Conservation (phyloP, 495 filamentous ascomycete genomes). For the Eremomyces bilateralis region DNA sequence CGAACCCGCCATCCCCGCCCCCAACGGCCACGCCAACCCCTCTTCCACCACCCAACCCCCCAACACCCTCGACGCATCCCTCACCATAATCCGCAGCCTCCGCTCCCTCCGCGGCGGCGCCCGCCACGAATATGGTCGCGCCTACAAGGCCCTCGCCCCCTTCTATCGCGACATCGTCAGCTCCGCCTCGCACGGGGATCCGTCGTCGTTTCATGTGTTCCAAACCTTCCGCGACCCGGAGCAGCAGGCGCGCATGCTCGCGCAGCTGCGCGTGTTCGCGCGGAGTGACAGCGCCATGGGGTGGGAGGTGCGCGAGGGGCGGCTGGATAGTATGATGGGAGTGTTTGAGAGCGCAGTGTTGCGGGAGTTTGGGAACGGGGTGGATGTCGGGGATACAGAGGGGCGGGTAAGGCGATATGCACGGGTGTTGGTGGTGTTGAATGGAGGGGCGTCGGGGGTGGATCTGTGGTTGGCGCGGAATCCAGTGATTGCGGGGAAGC, state of each 20-base stretch:
- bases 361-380: slow-evolving; percentile 74
- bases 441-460: slow-evolving; percentile 55
- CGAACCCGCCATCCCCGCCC: slow-evolving; percentile 36
- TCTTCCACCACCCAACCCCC: not conserved
- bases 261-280: slow-evolving; percentile 56
- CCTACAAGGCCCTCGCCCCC: slow-evolving; percentile 70
- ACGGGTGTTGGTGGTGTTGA: slow-evolving; percentile 58
- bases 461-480: slow-evolving; percentile 80
- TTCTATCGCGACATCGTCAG: slow-evolving; percentile 67
- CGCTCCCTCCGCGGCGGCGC: slow-evolving; percentile 72
- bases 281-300: slow-evolving; percentile 59
- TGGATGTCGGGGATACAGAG: slow-evolving; percentile 75
- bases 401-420: slow-evolving; percentile 77
- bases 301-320: slow-evolving; percentile 44
- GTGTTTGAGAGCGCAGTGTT: slow-evolving; percentile 84
- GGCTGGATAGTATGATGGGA: slow-evolving; percentile 47
- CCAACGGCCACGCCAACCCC: slow-evolving; percentile 3
- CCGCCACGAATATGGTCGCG: slow-evolving; percentile 70
- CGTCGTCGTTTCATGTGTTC: slow-evolving; percentile 67
- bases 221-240: slow-evolving; percentile 68
- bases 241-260: slow-evolving; percentile 69
- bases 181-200: slow-evolving; percentile 55
- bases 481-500: slow-evolving; percentile 51
- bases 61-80: slow-evolving; percentile 32
- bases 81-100: slow-evolving; percentile 43